These are phyloP conservation scores for Geotrichum cucujoidarum DNA, from an alignment of 1,139 yeast genomes.

Conservation along the genomic window DNA sequence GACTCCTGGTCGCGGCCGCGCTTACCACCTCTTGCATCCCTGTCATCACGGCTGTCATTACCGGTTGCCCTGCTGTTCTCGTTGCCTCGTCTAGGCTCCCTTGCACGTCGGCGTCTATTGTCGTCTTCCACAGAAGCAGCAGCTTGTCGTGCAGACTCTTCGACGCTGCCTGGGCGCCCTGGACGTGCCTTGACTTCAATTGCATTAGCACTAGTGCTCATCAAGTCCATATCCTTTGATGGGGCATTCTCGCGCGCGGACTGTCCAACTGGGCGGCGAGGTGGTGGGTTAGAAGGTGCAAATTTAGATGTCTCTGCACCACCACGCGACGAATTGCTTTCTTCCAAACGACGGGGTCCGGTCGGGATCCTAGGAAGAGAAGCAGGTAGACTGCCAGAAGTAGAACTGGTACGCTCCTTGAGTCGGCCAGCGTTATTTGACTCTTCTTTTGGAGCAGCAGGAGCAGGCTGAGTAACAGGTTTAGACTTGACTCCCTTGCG, in stretches of 20 bases:
- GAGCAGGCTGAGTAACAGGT: background rate
- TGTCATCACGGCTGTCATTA: background rate
- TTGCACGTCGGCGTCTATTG: too few species aligned
- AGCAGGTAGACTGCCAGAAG: constrained; percentile 19
- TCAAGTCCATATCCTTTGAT: constrained; percentile 2
- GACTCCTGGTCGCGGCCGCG: background rate
- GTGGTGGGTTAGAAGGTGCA: background rate
- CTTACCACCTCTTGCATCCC: background rate
- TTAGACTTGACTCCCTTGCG: constrained; percentile 3
- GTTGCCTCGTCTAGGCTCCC: background rate
- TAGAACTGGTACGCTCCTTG: constrained; percentile 3
- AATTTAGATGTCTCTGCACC: constrained; percentile 1
- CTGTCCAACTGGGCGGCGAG: constrained; percentile 2
- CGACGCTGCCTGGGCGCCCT: constrained; percentile 7
- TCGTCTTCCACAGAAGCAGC: background rate
- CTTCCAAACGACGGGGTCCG: constrained; percentile 21
- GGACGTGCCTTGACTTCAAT: constrained; percentile 18
- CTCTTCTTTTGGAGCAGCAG: constrained; percentile 4
- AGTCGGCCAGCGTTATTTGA: background rate
- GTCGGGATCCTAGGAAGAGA: constrained; percentile 26
- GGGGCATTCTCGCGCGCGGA: background rate
- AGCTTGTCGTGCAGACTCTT: constrained; percentile 1
- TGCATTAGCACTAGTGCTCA: constrained; percentile 18
- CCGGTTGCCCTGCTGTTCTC: background rate
- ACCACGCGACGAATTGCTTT: constrained; percentile 7